Conservation (phyloP, 192 early-diverging fungal species). For the Allomyces javanicus region DNA sequence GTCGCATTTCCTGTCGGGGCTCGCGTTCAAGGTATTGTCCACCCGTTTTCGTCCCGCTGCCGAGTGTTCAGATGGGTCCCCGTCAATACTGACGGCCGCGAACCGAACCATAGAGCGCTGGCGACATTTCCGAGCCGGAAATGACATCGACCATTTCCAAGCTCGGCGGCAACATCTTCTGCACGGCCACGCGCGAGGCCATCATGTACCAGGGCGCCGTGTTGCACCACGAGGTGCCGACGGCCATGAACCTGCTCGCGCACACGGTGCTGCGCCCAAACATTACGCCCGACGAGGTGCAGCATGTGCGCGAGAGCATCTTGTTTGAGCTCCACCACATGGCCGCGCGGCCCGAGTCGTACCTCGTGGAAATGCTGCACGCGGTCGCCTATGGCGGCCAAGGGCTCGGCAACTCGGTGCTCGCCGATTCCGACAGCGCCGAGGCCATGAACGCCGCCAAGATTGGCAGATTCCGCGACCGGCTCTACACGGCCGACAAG, state of each 20-base stretch:
- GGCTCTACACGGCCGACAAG: conserved; percentile 55
- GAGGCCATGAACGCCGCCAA: conserved; percentile 40
- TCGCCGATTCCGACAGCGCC: conserved; percentile 50
- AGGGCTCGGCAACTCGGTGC: conserved; percentile 59
- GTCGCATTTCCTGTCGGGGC: conserved; percentile 69
- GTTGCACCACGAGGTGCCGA: conserved; percentile 57
- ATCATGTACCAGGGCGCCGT: conserved; percentile 92
- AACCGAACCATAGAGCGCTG: not conserved
- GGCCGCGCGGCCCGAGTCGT: conserved; percentile 61
- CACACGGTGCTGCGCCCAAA: conserved; percentile 60
- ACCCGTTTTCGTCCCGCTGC: not conserved
- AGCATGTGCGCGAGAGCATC: conserved; percentile 53
- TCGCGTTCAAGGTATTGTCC: conserved; percentile 68
- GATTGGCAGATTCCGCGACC: conserved; percentile 15
- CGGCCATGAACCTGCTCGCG: conserved; percentile 51
- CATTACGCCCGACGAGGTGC: conserved; percentile 56
- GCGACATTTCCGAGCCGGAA: conserved; percentile 32
- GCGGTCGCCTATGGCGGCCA: conserved; percentile 55
- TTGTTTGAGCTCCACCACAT: conserved; percentile 79
- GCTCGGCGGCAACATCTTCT: conserved; percentile 75
- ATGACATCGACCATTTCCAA: conserved; percentile 38
- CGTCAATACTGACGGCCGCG: not conserved
- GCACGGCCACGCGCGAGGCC: conserved; percentile 72
- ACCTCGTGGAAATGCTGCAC: conserved; percentile 74
- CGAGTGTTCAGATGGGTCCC: not conserved